These are phyloP conservation scores for Trichothecium roseum DNA, from an alignment of 2,329 filamentous ascomycete genomes.

Conservation along the genomic window DNA sequence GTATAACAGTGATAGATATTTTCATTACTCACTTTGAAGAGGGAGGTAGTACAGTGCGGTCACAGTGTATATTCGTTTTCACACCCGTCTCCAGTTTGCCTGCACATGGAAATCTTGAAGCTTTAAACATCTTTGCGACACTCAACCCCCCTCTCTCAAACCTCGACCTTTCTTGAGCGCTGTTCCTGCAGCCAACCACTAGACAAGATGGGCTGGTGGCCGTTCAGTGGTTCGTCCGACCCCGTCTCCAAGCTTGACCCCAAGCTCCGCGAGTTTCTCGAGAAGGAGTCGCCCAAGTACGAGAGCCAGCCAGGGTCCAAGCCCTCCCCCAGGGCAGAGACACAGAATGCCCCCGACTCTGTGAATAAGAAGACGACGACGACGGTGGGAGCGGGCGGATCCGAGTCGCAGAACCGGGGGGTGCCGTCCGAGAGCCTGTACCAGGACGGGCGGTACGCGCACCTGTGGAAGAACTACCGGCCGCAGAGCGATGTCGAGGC, in stretches of 20 bases:
- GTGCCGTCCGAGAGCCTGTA: slow-evolving; percentile 43
- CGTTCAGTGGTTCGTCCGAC: slow-evolving; percentile 36
- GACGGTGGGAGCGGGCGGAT: background rate
- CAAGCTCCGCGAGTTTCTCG: slow-evolving; percentile 72
- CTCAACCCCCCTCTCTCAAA: background rate
- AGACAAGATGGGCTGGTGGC: slow-evolving; percentile 44
- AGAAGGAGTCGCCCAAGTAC: slow-evolving; percentile 73
- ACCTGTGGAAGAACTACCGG: slow-evolving; percentile 88
- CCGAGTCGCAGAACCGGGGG: slow-evolving; percentile 2
- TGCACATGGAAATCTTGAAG: background rate
- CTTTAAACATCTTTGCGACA: slow-evolving; percentile 2
- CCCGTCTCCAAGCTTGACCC: slow-evolving; percentile 71
- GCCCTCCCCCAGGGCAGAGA: slow-evolving; percentile 1
- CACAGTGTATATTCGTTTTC: background rate
- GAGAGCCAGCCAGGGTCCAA: slow-evolving; percentile 16
- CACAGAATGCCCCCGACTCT: background rate
- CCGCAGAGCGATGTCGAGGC: slow-evolving; percentile 61
- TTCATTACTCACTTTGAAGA: slow-evolving; percentile 2
- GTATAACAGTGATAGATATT: too few species aligned
- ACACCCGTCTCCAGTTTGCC: too few species aligned
- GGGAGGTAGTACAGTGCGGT: slow-evolving; percentile 10
- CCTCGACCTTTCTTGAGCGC: background rate
- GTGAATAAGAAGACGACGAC: background rate
- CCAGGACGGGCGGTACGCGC: slow-evolving; percentile 57
- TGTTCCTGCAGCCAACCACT: background rate